Evolutionary conservation across 768 basidiomycete genomes (phyloP), one percentile per base, ranked within the genome.

Genomic region (Auricularia sp.): DNA sequence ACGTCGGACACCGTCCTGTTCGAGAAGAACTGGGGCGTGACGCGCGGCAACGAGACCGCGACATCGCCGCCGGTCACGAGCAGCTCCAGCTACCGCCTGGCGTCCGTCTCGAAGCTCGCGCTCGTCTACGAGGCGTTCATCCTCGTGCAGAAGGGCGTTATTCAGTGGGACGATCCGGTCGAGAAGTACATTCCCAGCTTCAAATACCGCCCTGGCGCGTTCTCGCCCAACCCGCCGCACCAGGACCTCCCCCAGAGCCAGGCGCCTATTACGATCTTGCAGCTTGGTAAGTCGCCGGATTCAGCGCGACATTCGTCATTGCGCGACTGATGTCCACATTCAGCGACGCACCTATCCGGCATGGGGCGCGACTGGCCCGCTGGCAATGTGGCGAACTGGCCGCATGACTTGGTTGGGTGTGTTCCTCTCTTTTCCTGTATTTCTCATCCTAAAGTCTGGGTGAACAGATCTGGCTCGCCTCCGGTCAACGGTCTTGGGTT

Each of bases 61-160:
- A 67, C 66, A 14, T 47, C 61, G 2, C 67, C 67, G 3, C 70
- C 68, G 0, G 75, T 79, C 0, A 71, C 77, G 21, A 73, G 76
- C 61, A 68, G 82, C 67, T 79, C 81, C 0, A 76, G 82, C 58
- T 84, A 83, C 66, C 75, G 84, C 34, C 72, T 84, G 23, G 82
- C 82, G 1, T 82, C 80, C 47, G 77, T 82, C 63, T 77, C 80
- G 4, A 85, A 84, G 70, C 71, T 84, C 64, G 82, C 83, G 67
- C 76, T 78, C 3, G 76, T 77, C 0, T 66, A 83, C 3, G 80
- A 84, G 67, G 81, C 79, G 0, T 68, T 81, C 44, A 76, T 84
- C 10, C 71, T 84, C 23, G 76, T 78, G 39, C 78, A 84, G 67
- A 74, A 74, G 56, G 82, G 83, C 2, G 62, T 68, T 0, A 43